These are phyloP conservation scores for Euphorbia lathyris DNA, from an alignment of 345 rosid genomes.

Conservation along the genomic window DNA sequence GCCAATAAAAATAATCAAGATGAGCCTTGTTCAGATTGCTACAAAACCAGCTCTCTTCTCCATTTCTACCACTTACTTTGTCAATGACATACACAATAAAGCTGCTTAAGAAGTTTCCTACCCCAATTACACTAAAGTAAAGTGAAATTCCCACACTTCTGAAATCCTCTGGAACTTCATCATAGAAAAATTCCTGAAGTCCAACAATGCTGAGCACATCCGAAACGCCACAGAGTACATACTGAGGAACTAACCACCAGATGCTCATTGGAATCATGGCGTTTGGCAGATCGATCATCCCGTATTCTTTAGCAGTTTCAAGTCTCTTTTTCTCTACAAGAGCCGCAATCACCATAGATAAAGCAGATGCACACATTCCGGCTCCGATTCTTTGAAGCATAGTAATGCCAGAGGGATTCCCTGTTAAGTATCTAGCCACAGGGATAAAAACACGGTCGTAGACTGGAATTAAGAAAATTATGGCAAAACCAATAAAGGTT, in stretches of 20 bases:
- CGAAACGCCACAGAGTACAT: slow-evolving; percentile 10
- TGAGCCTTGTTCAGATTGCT: slow-evolving; percentile 18
- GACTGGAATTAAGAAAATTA: slow-evolving; percentile 12
- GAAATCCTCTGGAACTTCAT: slow-evolving; percentile 10
- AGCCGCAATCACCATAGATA: slow-evolving; percentile 20
- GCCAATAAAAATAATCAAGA: slow-evolving; percentile 23
- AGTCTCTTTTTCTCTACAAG: slow-evolving; percentile 18
- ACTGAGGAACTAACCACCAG: slow-evolving; percentile 27
- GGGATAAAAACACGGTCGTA: slow-evolving; percentile 19
- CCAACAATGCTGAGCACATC: slow-evolving; percentile 20
- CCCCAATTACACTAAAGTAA: slow-evolving; percentile 19
- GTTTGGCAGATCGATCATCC: slow-evolving; percentile 8
- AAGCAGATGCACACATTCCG: slow-evolving; percentile 13
- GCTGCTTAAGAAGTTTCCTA: slow-evolving; percentile 17
- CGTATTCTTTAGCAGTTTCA: slow-evolving; percentile 12
- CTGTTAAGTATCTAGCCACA: neutral
- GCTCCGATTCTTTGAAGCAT: slow-evolving; percentile 22
- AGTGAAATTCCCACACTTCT: slow-evolving; percentile 22
- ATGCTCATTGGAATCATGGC: slow-evolving; percentile 7
- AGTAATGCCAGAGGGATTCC: slow-evolving; percentile 17
- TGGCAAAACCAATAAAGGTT: slow-evolving; percentile 11
- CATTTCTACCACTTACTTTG: slow-evolving; percentile 1
- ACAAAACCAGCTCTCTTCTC: slow-evolving; percentile 12
- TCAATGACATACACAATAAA: slow-evolving; percentile 16
- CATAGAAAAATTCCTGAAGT: slow-evolving; percentile 23